Base-by-base conservation (phyloP, 768 basidiomycete genomes). In the Termitomyces bulborhizus region DNA sequence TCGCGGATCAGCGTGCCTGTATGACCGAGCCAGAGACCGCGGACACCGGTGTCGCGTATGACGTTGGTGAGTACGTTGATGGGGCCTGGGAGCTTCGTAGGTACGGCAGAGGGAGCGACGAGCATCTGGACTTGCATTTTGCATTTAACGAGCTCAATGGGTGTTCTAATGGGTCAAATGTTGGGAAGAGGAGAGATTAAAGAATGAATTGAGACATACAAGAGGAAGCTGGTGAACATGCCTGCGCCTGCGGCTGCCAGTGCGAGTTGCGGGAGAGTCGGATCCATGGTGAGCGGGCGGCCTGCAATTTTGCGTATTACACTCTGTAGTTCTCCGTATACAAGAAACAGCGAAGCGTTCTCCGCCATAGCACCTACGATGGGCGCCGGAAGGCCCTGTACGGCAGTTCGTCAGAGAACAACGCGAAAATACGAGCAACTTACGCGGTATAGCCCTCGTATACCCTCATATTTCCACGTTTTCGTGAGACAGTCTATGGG, bases 61-160 rank as follows among this genome's bases (percentile, higher is more conserved):
- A 88, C 81, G 24, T 80, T 76, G 7, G 71, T 71, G 51, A 32
- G 31, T 29, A 61, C 76, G 0, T 7, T 72, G 44, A 90, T 69
- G 0, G 92, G 89, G 0, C 96, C 95, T 9, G 90, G 87, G 0
- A 88, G 81, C 31, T 46, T 54, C 36, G 68, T 51, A 15, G 63
- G 31, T 3, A 3, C 36, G 3, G 64, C 37, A 6, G 64, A 27
- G 15, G 62, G 63, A 0, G 61, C 34, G 3, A 65, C 60, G 34
- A 96, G 82, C 82, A 92, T 87, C 66, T 96, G 93, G 2, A 97
- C 95, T 69, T 97, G 95, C 93, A 98, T 96, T 69, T 93, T 92
- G 74, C 93, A 97, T 71, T 98, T 97, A 56, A 98, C 83, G 47
- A 97, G 85, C 64, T 97, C 95, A 54, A 98, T 86, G 1, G 95